phyloP scores from a whole-genome alignment of 495 filamentous ascomycete genomes.

The Neurospora sp. region DNA sequence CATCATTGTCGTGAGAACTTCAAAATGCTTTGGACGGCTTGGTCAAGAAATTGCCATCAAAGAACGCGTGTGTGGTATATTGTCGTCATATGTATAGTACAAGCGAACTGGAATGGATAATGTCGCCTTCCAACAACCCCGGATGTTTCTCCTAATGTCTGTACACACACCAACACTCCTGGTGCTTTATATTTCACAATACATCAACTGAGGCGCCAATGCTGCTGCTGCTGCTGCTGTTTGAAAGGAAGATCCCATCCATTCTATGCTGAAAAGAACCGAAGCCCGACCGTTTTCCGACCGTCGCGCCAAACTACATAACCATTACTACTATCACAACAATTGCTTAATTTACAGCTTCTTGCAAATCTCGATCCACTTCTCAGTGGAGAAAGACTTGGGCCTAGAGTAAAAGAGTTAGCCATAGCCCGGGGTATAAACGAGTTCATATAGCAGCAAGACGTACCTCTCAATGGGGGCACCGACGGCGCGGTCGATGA shows the following conservation, averaged over 20 bases:
- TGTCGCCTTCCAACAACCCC: not conserved
- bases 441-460: not conserved
- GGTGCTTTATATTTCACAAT: not conserved
- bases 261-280: constrained; percentile 25
- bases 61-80: not conserved
- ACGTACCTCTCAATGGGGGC: constrained; percentile 59
- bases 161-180: not conserved
- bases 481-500: constrained; percentile 97
- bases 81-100: not conserved
- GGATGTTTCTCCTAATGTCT: not conserved
- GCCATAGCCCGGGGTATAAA: not conserved
- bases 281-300: constrained; percentile 14
- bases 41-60: not conserved
- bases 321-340: constrained; percentile 5
- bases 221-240: not conserved
- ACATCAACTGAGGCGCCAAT: not conserved
- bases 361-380: constrained; percentile 83
- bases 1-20: not conserved
- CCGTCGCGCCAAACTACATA: constrained; percentile 20
- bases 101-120: not conserved
- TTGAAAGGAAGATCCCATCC: constrained; percentile 5
- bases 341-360: constrained; percentile 56
- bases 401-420: constrained; percentile 45
- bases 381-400: constrained; percentile 95
- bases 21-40: not conserved